These are phyloP conservation scores for Sicyos edulis DNA, from an alignment of 306 rosid species.

Conservation along the genomic window DNA sequence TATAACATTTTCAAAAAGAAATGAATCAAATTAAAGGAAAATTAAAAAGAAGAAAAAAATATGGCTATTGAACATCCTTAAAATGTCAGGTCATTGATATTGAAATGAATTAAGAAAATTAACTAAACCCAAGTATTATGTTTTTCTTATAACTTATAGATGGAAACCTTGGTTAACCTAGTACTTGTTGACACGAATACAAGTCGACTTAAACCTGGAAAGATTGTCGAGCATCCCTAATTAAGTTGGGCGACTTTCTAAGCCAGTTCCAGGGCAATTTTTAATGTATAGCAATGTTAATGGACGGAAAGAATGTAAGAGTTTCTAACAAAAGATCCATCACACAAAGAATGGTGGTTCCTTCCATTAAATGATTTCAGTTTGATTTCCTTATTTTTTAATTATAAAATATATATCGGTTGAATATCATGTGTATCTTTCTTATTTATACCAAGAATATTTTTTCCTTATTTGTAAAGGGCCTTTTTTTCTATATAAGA, in stretches of 20 bases:
- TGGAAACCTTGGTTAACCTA: background rate
- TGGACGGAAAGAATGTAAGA: background rate
- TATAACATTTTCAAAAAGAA: background rate
- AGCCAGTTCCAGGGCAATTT: background rate
- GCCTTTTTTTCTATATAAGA: too few relatives aligned
- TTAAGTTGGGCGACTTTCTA: background rate
- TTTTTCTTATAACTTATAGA: background rate
- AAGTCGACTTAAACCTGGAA: background rate
- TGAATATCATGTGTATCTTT: too few relatives aligned
- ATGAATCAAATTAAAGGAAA: constrained; percentile 2
- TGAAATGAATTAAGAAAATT: background rate
- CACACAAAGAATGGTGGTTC: background rate
- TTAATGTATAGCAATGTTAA: constrained; percentile 6
- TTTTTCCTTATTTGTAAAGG: too few relatives aligned
- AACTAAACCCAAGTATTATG: background rate
- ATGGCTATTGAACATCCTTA: too few relatives aligned
- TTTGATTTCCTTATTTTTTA: too few relatives aligned
- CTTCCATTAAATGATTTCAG: background rate
- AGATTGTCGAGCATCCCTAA: background rate
- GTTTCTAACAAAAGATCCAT: too few relatives aligned
- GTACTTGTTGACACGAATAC: background rate
- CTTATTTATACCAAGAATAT: too few relatives aligned
- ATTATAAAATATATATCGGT: too few relatives aligned
- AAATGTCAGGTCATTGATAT: background rate
- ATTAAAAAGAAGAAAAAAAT: too few relatives aligned